These are phyloP conservation scores for Populus trichocarpa DNA, from an alignment of 441 rosid species.

Conservation along the genomic window DNA sequence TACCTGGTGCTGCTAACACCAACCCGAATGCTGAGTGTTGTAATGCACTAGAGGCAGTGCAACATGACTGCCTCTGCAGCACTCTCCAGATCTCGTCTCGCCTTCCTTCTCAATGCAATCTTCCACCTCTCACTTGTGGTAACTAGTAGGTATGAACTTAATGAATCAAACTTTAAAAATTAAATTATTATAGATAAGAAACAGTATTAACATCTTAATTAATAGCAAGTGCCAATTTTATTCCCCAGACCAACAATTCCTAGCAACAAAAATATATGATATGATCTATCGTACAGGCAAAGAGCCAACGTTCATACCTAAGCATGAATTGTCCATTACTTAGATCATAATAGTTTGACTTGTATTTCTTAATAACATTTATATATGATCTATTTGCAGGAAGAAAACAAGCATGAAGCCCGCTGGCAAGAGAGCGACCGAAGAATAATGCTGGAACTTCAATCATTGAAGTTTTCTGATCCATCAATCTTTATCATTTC, in stretches of 20 bases:
- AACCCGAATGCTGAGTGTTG: constrained; percentile 38
- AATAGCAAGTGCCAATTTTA: too few species aligned
- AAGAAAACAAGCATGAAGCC: too few species aligned
- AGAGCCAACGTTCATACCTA: too few species aligned
- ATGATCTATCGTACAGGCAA: too few species aligned
- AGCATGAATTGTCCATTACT: too few species aligned
- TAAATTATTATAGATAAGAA: too few species aligned
- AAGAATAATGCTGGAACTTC: too few species aligned
- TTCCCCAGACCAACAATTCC: too few species aligned
- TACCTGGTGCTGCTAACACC: constrained; percentile 33
- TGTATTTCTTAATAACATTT: too few species aligned
- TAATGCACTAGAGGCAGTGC: constrained; percentile 36
- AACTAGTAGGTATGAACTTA: background rate
- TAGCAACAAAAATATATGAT: too few species aligned
- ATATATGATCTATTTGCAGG: too few species aligned
- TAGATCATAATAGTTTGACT: background rate
- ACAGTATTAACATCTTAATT: background rate
- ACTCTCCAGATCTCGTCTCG: constrained; percentile 48
- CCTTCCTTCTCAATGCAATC: constrained; percentile 49
- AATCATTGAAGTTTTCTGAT: background rate
- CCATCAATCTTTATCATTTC: background rate
- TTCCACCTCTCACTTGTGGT: constrained; percentile 38
- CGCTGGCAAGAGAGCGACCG: too few species aligned
- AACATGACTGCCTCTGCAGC: constrained; percentile 55
- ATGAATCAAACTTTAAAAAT: background rate